Evolutionary conservation across 768 basidiomycete species (phyloP).

Genomic region (Xerocomus potaroensis): DNA sequence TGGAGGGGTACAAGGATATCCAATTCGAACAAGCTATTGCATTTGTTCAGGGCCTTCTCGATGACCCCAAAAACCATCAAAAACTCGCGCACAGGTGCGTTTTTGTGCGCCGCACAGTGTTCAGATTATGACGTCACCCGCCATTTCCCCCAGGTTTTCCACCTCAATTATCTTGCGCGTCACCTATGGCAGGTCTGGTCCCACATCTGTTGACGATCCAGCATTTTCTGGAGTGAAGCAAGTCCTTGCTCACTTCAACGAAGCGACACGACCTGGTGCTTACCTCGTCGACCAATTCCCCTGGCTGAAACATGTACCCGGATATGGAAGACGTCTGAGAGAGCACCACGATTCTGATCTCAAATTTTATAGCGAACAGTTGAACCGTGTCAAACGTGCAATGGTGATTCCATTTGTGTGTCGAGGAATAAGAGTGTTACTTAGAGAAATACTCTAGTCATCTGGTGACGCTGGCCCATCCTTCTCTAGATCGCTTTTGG

Average conservation of each 20-base stretch:
- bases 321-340: slow-evolving; percentile 51
- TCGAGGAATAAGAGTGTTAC: neutral
- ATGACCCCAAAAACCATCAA: slow-evolving; percentile 33
- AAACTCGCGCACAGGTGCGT: slow-evolving; percentile 43
- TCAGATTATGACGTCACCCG: neutral
- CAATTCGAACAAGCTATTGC: slow-evolving; percentile 34
- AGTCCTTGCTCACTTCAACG: slow-evolving; percentile 24
- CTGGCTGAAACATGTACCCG: slow-evolving; percentile 46
- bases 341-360: slow-evolving; percentile 50
- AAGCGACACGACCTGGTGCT: slow-evolving; percentile 29
- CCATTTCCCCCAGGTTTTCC: slow-evolving; percentile 20
- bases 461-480: slow-evolving; percentile 20
- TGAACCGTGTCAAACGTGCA: slow-evolving; percentile 40
- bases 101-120: slow-evolving; percentile 22
- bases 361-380: slow-evolving; percentile 45
- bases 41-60: slow-evolving; percentile 28
- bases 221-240: slow-evolving; percentile 18
- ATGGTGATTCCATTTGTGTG: too few relatives aligned
- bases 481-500: slow-evolving; percentile 52
- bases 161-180: slow-evolving; percentile 24
- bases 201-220: slow-evolving; percentile 20
- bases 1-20: slow-evolving; percentile 41
- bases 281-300: slow-evolving; percentile 35
- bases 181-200: slow-evolving; percentile 21
- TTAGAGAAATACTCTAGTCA: neutral